A percentile compares a stretch with the other conserved stretches of the same genome.
phyloP scores from a whole-genome alignment of 2,329 filamentous ascomycete genomes.

The Pyricularia grisea region DNA sequence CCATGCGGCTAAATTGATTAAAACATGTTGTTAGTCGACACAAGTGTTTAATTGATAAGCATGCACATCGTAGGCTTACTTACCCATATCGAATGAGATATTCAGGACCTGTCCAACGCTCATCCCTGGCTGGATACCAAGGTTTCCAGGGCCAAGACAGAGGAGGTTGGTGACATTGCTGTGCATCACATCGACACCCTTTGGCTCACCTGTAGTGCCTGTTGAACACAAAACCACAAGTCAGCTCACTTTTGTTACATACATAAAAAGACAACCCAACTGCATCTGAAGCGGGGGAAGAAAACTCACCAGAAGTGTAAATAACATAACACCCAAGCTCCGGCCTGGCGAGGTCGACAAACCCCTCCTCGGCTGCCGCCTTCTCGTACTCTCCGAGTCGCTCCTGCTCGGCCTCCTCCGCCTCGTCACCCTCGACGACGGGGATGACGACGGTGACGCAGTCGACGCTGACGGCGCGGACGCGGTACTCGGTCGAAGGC shows the following conservation, averaged over 20 bases:
- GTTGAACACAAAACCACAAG: not conserved
- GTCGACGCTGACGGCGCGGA: constrained; percentile 1
- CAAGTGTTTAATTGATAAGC: too few relatives aligned
- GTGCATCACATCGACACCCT: constrained; percentile 6
- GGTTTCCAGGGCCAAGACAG: constrained; percentile 19
- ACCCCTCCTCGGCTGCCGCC: not conserved
- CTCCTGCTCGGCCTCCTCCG: not conserved
- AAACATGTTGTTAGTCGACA: not conserved
- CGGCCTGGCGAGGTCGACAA: constrained; percentile 11
- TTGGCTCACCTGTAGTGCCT: constrained; percentile 39
- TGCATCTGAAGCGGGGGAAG: too few relatives aligned
- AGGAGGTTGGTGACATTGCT: constrained; percentile 35
- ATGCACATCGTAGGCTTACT: constrained; percentile 12
- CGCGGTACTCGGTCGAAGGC: constrained; percentile 6
- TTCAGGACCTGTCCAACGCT: constrained; percentile 47
- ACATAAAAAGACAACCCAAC: too few relatives aligned
- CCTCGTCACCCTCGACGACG: not conserved
- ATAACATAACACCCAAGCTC: constrained; percentile 36
- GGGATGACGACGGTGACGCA: constrained; percentile 3
- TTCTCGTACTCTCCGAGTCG: not conserved
- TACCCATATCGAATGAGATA: constrained; percentile 54
- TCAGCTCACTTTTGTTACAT: not conserved
- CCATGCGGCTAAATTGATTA: constrained; percentile 38
- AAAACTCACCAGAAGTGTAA: constrained; percentile 34
- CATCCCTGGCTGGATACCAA: constrained; percentile 38